Evolutionary conservation across 148 eudicot genomes (phyloP).

Genomic region (Chenopodium suecicum): DNA sequence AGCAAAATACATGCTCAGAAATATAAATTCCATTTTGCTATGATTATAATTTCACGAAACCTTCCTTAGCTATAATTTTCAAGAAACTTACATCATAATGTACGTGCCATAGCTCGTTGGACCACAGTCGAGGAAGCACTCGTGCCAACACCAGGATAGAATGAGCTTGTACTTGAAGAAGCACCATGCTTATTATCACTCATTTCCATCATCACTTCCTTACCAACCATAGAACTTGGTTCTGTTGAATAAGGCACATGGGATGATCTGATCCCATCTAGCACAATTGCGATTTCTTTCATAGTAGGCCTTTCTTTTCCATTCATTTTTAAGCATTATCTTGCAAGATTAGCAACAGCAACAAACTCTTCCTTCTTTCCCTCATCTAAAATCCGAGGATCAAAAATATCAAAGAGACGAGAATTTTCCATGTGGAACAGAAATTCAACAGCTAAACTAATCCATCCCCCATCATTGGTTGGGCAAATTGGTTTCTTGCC

Average conservation of each 20-base stretch:
- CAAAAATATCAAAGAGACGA: constrained; percentile 19
- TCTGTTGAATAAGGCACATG: not conserved
- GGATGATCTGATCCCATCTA: not conserved
- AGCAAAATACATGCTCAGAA: not conserved
- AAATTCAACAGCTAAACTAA: constrained; percentile 24
- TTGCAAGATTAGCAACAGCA: not conserved
- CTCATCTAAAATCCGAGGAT: constrained; percentile 22
- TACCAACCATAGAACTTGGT: not conserved
- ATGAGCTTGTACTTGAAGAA: not conserved
- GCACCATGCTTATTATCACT: not conserved
- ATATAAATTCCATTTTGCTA: not conserved
- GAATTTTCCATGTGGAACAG: constrained; percentile 25
- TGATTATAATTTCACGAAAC: not conserved
- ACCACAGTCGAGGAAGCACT: not conserved
- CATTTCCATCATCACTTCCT: not conserved
- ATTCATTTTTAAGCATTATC: not conserved
- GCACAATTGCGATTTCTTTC: not conserved
- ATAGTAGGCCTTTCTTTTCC: constrained; percentile 12
- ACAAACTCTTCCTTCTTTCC: constrained; percentile 28
- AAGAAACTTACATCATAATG: not conserved
- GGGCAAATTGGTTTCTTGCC: constrained; percentile 26
- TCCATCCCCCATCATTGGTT: constrained; percentile 24
- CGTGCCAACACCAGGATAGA: not conserved
- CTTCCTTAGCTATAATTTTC: not conserved
- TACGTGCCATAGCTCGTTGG: not conserved